Percentiles rank a stretch among this genome's conserved stretches.
Evolutionary conservation across 2,329 filamentous ascomycete genomes (phyloP).

Genomic region (Penicillium concentricum): DNA sequence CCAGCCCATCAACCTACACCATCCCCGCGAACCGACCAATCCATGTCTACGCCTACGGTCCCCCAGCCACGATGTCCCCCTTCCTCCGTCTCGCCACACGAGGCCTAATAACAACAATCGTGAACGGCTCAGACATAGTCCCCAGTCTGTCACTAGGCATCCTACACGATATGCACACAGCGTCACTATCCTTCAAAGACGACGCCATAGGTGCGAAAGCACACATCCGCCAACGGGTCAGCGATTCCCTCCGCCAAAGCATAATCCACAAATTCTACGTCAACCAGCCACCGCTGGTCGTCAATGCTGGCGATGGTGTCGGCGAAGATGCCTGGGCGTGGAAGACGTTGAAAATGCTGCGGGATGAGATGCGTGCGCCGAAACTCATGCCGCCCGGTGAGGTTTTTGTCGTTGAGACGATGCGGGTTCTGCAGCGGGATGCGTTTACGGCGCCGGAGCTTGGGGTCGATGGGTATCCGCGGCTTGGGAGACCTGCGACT

Average conservation of each 20-base stretch:
- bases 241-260: slow-evolving; percentile 62
- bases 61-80: slow-evolving; percentile 70
- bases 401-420: slow-evolving; percentile 70
- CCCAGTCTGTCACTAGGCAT: slow-evolving; percentile 71
- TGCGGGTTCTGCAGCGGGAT: slow-evolving; percentile 65
- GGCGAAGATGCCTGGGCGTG: slow-evolving; percentile 70
- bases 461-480: slow-evolving; percentile 40
- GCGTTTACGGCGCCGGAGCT: slow-evolving; percentile 54
- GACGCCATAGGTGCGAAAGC: slow-evolving; percentile 67
- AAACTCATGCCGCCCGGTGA: slow-evolving; percentile 75
- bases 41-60: slow-evolving; percentile 77
- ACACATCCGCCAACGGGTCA: slow-evolving; percentile 65
- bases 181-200: slow-evolving; percentile 70
- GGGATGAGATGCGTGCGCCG: slow-evolving; percentile 65
- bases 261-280: slow-evolving; percentile 63
- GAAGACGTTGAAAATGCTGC: slow-evolving; percentile 63
- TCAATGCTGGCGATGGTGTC: slow-evolving; percentile 49
- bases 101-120: slow-evolving; percentile 71
- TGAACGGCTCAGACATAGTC: slow-evolving; percentile 72
- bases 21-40: slow-evolving; percentile 69
- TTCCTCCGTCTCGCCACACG: slow-evolving; percentile 68
- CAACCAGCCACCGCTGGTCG: slow-evolving; percentile 43
- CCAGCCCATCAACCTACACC: slow-evolving; percentile 37
- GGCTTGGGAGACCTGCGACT: slow-evolving; percentile 64
- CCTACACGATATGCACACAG: slow-evolving; percentile 71